phyloP scores from a whole-genome alignment of 2,329 filamentous ascomycete species.

The Xylariaceae sp. region DNA sequence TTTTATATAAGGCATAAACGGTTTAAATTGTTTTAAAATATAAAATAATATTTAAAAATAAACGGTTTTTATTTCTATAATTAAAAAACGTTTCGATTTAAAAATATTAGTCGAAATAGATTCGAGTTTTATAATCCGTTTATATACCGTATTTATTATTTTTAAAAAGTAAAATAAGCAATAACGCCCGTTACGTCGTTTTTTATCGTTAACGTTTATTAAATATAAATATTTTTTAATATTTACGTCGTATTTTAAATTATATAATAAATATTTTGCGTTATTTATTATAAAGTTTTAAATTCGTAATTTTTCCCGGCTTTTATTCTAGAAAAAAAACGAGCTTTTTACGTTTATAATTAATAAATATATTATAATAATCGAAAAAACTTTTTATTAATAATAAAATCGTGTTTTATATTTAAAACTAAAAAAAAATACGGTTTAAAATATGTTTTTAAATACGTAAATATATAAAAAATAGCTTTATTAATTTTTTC shows the following conservation, averaged over 20 bases:
- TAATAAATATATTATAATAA: not conserved
- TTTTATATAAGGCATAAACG: too few relatives aligned
- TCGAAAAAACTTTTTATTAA: not conserved
- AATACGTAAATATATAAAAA: not conserved
- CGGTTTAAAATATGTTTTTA: too few relatives aligned
- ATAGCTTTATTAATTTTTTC: too few relatives aligned
- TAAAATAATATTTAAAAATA: not conserved
- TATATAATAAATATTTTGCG: not conserved
- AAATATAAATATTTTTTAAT: not conserved
- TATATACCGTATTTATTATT: too few relatives aligned
- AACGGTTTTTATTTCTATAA: too few relatives aligned
- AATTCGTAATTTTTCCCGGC: too few relatives aligned
- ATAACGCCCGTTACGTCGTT: too few relatives aligned
- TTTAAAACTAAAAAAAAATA: not conserved
- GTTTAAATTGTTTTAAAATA: not conserved
- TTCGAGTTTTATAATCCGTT: too few relatives aligned
- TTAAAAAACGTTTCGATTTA: not conserved
- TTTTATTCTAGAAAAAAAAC: too few relatives aligned
- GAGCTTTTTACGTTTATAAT: too few relatives aligned
- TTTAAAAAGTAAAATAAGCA: too few relatives aligned
- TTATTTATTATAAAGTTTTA: not conserved
- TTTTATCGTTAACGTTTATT: too few relatives aligned
- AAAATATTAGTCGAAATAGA: not conserved
- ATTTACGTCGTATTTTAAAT: not conserved
- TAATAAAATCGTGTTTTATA: not conserved